Conservation (phyloP, 164 flowering plant species). For the Stephania cephalantha region DNA sequence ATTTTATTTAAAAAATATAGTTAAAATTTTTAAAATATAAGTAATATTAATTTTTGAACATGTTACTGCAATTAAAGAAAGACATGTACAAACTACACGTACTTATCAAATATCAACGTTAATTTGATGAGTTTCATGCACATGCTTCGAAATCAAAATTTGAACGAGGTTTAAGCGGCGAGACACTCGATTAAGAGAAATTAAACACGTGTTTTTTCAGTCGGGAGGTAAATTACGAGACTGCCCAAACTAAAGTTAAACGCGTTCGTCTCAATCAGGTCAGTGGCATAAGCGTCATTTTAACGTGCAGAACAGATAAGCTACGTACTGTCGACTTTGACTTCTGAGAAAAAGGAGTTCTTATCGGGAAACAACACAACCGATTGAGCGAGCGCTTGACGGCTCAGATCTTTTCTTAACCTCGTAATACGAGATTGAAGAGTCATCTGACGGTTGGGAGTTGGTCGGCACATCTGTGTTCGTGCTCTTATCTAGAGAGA, state of each 20-base stretch:
- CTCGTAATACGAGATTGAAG: neutral
- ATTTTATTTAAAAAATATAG: too few species aligned
- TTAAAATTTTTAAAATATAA: too few species aligned
- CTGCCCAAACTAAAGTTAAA: neutral
- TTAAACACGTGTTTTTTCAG: neutral
- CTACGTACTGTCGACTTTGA: constrained; percentile 1
- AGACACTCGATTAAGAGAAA: neutral
- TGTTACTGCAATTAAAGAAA: too few species aligned
- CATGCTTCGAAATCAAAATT: too few species aligned
- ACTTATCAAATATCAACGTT: too few species aligned
- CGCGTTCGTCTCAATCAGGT: neutral
- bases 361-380: neutral
- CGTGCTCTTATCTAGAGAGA: neutral
- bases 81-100: too few species aligned
- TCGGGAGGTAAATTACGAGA: neutral
- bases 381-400: neutral
- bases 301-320: neutral
- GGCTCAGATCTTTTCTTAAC: neutral
- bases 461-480: neutral
- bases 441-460: neutral
- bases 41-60: too few species aligned
- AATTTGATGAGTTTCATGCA: too few species aligned
- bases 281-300: neutral
- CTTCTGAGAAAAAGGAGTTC: neutral
- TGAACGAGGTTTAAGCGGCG: too few species aligned